These are phyloP conservation scores for Emericellopsis terricola DNA, from an alignment of 495 filamentous ascomycete genomes.

Conservation along the genomic window DNA sequence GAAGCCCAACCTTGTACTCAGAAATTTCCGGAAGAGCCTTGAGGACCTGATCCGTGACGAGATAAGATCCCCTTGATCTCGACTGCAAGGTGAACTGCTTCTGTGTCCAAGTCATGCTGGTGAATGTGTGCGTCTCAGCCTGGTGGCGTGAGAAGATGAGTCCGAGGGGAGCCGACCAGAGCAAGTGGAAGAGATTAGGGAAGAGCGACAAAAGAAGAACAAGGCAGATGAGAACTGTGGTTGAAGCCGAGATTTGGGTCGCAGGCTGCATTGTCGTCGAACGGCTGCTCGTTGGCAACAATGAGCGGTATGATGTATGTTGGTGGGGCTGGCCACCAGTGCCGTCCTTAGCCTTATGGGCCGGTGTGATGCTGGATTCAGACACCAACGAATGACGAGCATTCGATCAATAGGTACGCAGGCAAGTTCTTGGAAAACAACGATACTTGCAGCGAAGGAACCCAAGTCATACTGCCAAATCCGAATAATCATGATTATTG, in stretches of 20 bases:
- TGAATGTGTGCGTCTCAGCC: conserved; percentile 4
- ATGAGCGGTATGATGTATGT: background rate
- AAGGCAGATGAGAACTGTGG: conserved; percentile 26
- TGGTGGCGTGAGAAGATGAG: conserved; percentile 9
- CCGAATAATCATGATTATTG: too few relatives aligned
- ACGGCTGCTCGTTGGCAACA: background rate
- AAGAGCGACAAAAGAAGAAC: conserved; percentile 36
- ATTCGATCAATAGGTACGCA: too few relatives aligned
- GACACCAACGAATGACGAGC: too few relatives aligned
- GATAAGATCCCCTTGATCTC: conserved; percentile 65
- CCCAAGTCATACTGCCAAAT: too few relatives aligned
- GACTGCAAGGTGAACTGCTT: conserved; percentile 61
- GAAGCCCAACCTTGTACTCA: conserved; percentile 65
- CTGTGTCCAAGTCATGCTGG: conserved; percentile 55
- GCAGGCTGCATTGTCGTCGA: conserved; percentile 7
- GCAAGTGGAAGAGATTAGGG: conserved; percentile 30
- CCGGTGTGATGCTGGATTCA: too few relatives aligned
- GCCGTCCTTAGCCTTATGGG: too few relatives aligned
- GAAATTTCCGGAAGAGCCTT: conserved; percentile 54
- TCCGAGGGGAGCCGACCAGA: conserved; percentile 24
- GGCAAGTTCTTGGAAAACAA: too few relatives aligned
- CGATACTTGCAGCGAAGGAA: too few relatives aligned
- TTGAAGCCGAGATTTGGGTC: conserved; percentile 4
- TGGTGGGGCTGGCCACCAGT: too few relatives aligned
- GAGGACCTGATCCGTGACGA: conserved; percentile 61